Evolutionary conservation across 345 rosid genomes (phyloP).

Genomic region (Microcos paniculata): DNA sequence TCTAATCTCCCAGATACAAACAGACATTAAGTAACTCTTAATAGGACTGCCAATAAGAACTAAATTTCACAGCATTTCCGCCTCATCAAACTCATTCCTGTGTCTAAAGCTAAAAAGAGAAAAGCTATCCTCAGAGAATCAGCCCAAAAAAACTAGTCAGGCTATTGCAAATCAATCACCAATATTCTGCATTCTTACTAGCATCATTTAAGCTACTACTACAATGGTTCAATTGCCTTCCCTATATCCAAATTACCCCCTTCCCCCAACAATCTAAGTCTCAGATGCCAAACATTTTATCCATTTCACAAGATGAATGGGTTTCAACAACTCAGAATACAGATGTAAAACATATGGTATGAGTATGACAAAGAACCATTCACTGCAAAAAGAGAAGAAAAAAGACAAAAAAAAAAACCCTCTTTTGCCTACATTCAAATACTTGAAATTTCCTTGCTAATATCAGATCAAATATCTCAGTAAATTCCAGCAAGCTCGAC

Average conservation of each 20-base stretch:
- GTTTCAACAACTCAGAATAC: background rate
- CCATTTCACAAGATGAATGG: background rate
- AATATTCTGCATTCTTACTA: background rate
- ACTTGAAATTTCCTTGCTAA: background rate
- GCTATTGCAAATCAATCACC: background rate
- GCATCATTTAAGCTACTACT: background rate
- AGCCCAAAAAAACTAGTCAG: background rate
- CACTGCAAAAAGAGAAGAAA: background rate
- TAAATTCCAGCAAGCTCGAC: background rate
- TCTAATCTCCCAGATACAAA: background rate
- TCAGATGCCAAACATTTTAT: background rate
- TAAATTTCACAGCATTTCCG: background rate
- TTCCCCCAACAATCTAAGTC: background rate
- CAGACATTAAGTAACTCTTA: background rate
- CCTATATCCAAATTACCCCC: background rate
- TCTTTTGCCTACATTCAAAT: background rate
- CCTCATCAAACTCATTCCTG: background rate
- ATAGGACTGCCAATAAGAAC: background rate
- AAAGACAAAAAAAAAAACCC: background rate
- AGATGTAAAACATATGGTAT: background rate
- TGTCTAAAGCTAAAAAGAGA: background rate
- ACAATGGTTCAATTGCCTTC: background rate
- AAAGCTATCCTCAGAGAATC: background rate
- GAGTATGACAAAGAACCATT: background rate
- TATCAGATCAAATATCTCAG: background rate